phyloP scores from a whole-genome alignment of 2,329 filamentous ascomycete species.

The Harringtonia aguacate region DNA sequence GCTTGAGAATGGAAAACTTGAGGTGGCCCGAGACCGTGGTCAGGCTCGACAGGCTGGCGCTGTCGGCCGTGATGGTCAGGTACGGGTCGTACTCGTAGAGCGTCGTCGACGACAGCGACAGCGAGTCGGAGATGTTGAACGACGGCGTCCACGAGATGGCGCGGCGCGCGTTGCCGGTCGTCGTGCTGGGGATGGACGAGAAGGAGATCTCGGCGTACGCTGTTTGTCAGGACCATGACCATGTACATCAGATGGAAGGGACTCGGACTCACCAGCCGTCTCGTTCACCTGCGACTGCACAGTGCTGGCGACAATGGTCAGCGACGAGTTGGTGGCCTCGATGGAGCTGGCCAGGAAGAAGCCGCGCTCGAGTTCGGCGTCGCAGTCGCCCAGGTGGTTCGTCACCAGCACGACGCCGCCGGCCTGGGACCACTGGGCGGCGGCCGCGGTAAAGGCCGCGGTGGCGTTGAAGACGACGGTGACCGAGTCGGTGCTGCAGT shows the following conservation, averaged over 20 bases:
- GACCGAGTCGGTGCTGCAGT: constrained; percentile 17
- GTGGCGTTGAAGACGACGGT: constrained; percentile 17
- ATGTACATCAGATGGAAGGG: background rate
- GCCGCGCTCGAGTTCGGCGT: constrained; percentile 26
- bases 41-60: constrained; percentile 22
- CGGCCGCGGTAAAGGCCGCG: constrained; percentile 14
- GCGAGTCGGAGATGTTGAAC: constrained; percentile 26
- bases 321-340: constrained; percentile 14
- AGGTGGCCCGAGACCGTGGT: constrained; percentile 30
- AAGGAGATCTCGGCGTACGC: constrained; percentile 8
- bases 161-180: background rate
- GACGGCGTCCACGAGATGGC: constrained; percentile 21
- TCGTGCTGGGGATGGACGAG: background rate
- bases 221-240: background rate
- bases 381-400: constrained; percentile 29
- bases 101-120: constrained; percentile 9
- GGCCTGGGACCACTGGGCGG: constrained; percentile 15
- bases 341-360: constrained; percentile 24
- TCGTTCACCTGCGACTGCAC: constrained; percentile 20
- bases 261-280: constrained; percentile 19
- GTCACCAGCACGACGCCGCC: constrained; percentile 26
- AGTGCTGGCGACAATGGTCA: constrained; percentile 21
- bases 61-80: constrained; percentile 23
- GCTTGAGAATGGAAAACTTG: constrained; percentile 26
- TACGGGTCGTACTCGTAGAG: constrained; percentile 15